Evolutionary conservation across 177 flowering plant species (phyloP).

Genomic region (Vitis hybrid): DNA sequence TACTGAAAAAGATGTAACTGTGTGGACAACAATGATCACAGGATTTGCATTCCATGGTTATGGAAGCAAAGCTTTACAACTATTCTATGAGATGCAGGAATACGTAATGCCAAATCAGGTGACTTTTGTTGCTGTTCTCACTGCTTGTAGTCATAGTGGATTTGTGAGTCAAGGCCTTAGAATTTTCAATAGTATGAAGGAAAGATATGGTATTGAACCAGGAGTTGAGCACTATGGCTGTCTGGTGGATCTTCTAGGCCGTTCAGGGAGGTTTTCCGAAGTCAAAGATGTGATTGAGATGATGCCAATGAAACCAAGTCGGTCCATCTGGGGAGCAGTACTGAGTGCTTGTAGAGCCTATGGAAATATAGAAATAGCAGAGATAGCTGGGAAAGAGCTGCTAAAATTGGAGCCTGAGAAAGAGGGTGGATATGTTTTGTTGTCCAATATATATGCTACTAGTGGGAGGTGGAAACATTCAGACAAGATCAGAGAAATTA

Average conservation of each 20-base stretch:
- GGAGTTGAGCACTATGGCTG: conserved; percentile 60
- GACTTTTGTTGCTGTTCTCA: conserved; percentile 49
- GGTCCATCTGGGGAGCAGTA: conserved; percentile 55
- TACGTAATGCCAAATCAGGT: conserved; percentile 42
- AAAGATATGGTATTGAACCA: conserved; percentile 44
- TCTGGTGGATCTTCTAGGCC: conserved; percentile 53
- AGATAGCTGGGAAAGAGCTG: conserved; percentile 43
- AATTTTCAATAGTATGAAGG: conserved; percentile 44
- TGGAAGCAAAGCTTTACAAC: conserved; percentile 42
- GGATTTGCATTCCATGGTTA: conserved; percentile 57
- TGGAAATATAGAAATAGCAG: conserved; percentile 44
- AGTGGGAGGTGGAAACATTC: conserved; percentile 42
- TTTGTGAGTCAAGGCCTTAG: conserved; percentile 42
- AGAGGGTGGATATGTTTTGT: conserved; percentile 51
- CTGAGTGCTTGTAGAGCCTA: conserved; percentile 44
- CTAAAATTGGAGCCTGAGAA: conserved; percentile 54
- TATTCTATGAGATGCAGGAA: conserved; percentile 44
- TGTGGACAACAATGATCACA: conserved; percentile 62
- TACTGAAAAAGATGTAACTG: conserved; percentile 41
- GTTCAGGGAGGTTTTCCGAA: conserved; percentile 48
- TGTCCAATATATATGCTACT: conserved; percentile 53
- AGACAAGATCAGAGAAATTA: conserved; percentile 38
- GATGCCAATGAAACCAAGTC: conserved; percentile 56
- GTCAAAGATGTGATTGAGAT: conserved; percentile 43
- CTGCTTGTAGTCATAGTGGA: conserved; percentile 60